Percentiles rank a stretch among this genome's conserved stretches.
Conservation (phyloP, 2,329 filamentous ascomycete species). For the Achaetomium macrosporum region DNA sequence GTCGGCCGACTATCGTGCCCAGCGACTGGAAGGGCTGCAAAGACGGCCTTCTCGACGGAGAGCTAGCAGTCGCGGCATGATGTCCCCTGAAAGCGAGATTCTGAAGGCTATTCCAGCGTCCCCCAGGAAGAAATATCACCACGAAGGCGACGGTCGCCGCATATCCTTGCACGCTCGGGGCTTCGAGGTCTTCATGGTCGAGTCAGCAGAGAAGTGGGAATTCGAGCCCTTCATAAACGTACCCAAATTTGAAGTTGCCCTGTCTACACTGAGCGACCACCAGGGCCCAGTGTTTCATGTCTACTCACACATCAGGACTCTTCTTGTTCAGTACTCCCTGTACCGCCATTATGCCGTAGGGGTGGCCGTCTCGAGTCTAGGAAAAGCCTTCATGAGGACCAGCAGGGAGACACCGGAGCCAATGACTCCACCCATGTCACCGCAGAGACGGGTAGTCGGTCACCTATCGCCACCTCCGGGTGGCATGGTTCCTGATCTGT, state of each 20-base stretch:
- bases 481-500: constrained; percentile 28
- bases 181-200: constrained; percentile 85
- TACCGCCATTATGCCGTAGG: constrained; percentile 89
- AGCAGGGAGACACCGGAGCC: constrained; percentile 37
- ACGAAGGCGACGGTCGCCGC: constrained; percentile 69
- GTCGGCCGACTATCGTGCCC: constrained; percentile 82
- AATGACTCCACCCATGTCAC: constrained; percentile 26
- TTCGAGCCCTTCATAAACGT: constrained; percentile 79
- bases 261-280: constrained; percentile 78
- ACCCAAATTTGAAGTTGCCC: constrained; percentile 78
- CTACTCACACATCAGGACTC: constrained; percentile 70
- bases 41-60: constrained; percentile 59
- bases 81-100: constrained; percentile 63
- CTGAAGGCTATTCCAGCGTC: constrained; percentile 45
- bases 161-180: constrained; percentile 75
- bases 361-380: constrained; percentile 70
- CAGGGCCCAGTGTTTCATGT: constrained; percentile 86
- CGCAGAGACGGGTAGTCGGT: constrained; percentile 23
- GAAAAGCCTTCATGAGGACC: constrained; percentile 59
- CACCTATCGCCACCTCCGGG: constrained; percentile 22
- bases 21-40: constrained; percentile 61
- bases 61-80: constrained; percentile 63
- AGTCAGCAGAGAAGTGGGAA: constrained; percentile 78
- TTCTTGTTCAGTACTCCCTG: constrained; percentile 84
- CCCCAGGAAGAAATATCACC: constrained; percentile 50